A percentile compares a stretch with the other conserved stretches of the same genome.
Conservation (phyloP, 2,329 filamentous ascomycete species). For the Pleomassaria siparia region DNA sequence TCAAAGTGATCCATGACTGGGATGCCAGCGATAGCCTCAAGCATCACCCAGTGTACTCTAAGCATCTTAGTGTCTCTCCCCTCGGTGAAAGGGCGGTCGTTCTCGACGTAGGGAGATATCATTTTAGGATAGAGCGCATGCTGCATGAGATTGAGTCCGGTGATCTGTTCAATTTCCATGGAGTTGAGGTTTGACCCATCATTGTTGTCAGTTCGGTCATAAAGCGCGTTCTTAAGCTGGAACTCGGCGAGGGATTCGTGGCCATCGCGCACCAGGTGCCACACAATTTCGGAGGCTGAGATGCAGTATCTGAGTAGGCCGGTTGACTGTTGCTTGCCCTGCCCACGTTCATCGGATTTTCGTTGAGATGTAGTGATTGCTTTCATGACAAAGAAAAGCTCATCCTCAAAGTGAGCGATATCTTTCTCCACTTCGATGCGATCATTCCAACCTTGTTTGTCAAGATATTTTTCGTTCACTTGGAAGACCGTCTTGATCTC, state of each 20-base stretch:
- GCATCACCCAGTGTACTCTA: constrained; percentile 94
- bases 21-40: constrained; percentile 96
- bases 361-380: constrained; percentile 96
- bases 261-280: constrained; percentile 89
- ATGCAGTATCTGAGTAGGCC: constrained; percentile 90
- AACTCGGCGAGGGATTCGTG: constrained; percentile 89
- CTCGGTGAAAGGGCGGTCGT: constrained; percentile 54
- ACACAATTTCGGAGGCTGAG: constrained; percentile 91
- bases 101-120: constrained; percentile 83
- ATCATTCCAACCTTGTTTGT: constrained; percentile 89
- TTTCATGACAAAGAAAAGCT: constrained; percentile 99
- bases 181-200: constrained; percentile 96
- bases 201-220: constrained; percentile 93
- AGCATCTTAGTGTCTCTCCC: constrained; percentile 78
- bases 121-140: constrained; percentile 96
- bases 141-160: constrained; percentile 84
- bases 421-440: constrained; percentile 86
- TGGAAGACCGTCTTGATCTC: constrained; percentile 98
- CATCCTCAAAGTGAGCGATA: constrained; percentile 85
- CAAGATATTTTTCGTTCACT: constrained; percentile 82
- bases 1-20: constrained; percentile 97
- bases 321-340: constrained; percentile 69
- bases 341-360: constrained; percentile 68
- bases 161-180: constrained; percentile 82
- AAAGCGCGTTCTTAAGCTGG: constrained; percentile 86